Percentiles rank a stretch among this genome's conserved stretches.
phyloP scores from a whole-genome alignment of 2,329 filamentous ascomycete genomes.

The Alternaria hordeiaustralica region DNA sequence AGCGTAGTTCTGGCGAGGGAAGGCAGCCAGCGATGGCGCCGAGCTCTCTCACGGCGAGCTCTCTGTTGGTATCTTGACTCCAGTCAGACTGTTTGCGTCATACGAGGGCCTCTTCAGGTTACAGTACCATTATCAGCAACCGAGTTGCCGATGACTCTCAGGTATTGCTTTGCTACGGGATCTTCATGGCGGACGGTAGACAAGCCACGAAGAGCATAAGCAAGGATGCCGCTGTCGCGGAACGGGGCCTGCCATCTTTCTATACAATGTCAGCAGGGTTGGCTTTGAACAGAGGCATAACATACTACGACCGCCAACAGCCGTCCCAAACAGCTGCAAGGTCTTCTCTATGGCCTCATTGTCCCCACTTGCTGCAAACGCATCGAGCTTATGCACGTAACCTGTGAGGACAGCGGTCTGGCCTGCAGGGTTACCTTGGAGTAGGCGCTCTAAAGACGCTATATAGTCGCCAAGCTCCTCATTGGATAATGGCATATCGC shows the following conservation, averaged over 20 bases:
- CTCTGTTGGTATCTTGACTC: slow-evolving; percentile 42
- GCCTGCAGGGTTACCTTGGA: slow-evolving; percentile 21
- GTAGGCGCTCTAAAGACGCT: slow-evolving; percentile 21
- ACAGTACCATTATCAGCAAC: slow-evolving; percentile 46
- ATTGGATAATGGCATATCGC: slow-evolving; percentile 26
- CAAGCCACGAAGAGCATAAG: slow-evolving; percentile 33
- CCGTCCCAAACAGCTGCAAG: slow-evolving; percentile 40
- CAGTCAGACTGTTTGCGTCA: slow-evolving; percentile 21
- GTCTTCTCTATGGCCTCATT: slow-evolving; percentile 20
- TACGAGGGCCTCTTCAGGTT: not conserved
- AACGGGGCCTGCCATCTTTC: slow-evolving; percentile 41
- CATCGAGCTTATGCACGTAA: slow-evolving; percentile 23
- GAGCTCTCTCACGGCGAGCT: slow-evolving; percentile 33
- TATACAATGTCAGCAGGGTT: slow-evolving; percentile 34
- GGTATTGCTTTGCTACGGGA: slow-evolving; percentile 39
- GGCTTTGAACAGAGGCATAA: not conserved
- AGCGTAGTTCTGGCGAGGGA: slow-evolving; percentile 26
- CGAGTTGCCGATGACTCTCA: slow-evolving; percentile 48
- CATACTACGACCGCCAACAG: slow-evolving; percentile 42
- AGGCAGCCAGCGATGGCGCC: slow-evolving; percentile 37
- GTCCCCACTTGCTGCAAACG: slow-evolving; percentile 14
- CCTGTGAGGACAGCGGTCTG: slow-evolving; percentile 21
- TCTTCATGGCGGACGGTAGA: slow-evolving; percentile 23
- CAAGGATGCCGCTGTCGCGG: slow-evolving; percentile 37
- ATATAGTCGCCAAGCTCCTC: slow-evolving; percentile 25